A percentile compares a stretch with the other conserved stretches of the same genome.
phyloP scores from a whole-genome alignment of 164 flowering plant genomes.

The Buxus sempervirens region DNA sequence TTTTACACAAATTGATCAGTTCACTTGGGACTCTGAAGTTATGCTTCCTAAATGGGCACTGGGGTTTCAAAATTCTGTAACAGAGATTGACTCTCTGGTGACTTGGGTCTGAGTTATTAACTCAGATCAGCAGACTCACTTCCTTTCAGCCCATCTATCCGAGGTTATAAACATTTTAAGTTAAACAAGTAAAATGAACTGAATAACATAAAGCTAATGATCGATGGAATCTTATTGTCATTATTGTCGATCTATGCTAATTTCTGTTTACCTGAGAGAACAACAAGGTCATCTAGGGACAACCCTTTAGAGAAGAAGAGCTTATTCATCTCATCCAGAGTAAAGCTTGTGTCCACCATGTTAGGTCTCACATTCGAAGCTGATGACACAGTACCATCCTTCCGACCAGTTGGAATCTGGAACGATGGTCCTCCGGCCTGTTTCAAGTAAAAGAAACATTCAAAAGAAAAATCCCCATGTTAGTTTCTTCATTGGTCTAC shows the following conservation, averaged over 20 bases:
- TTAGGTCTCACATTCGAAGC: constrained; percentile 66
- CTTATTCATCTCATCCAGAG: constrained; percentile 59
- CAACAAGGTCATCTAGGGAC: constrained; percentile 63
- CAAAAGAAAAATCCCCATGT: neutral
- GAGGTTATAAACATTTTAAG: too few relatives aligned
- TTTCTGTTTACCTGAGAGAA: constrained; percentile 54
- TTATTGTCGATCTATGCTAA: neutral
- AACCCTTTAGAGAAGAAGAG: constrained; percentile 69
- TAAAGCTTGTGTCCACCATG: constrained; percentile 70
- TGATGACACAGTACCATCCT: constrained; percentile 60
- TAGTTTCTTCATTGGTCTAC: neutral
- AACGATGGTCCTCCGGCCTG: constrained; percentile 76
- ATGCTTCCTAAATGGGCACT: too few relatives aligned
- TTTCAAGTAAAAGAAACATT: neutral
- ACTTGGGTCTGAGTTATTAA: too few relatives aligned
- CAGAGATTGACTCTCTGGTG: too few relatives aligned
- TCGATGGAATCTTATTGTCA: neutral
- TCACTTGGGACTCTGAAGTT: too few relatives aligned
- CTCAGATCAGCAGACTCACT: too few relatives aligned
- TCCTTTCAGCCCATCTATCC: too few relatives aligned
- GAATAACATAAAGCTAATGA: too few relatives aligned
- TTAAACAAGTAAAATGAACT: too few relatives aligned
- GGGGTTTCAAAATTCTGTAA: too few relatives aligned
- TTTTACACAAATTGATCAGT: too few relatives aligned
- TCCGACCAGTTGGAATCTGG: constrained; percentile 60